Percentiles rank a stretch among this genome's conserved stretches.
phyloP scores from a whole-genome alignment of 208 protist species.

The Acanthamoeba pearcei region DNA sequence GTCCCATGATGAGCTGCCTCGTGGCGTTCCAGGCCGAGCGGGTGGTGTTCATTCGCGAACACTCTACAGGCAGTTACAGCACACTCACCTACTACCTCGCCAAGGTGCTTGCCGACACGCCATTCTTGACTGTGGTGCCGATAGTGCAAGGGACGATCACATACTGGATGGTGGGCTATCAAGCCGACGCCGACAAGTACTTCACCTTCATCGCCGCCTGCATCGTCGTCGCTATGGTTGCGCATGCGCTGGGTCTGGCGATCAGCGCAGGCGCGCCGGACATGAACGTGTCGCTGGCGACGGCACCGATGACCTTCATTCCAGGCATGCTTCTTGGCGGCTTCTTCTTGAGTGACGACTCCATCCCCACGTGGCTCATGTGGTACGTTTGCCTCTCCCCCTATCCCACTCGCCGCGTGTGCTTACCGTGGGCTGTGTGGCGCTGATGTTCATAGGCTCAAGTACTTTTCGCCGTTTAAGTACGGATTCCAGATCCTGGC shows the following conservation, averaged over 20 bases:
- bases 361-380: conserved; percentile 2
- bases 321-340: conserved; percentile 21
- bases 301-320: conserved; percentile 33
- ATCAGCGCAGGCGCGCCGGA: conserved; percentile 46
- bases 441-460: background rate
- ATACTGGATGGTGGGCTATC: conserved; percentile 70
- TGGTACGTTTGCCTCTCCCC: background rate
- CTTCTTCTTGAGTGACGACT: conserved; percentile 47
- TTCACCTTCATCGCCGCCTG: conserved; percentile 70
- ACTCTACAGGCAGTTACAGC: conserved; percentile 39
- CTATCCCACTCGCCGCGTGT: too few species aligned
- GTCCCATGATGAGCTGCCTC: conserved; percentile 46
- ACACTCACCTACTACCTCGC: conserved; percentile 64
- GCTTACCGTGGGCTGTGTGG: background rate
- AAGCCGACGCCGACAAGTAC: conserved; percentile 66
- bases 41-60: conserved; percentile 59
- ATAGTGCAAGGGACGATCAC: conserved; percentile 24
- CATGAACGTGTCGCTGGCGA: background rate
- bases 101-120: conserved; percentile 55
- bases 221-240: background rate
- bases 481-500: conserved; percentile 42
- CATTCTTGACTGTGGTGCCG: background rate
- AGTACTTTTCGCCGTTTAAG: conserved; percentile 51
- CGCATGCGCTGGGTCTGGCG: background rate
- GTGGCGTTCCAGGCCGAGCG: conserved; percentile 33